Conservation (phyloP, 768 basidiomycete genomes). For the Lepiota brunneoincarnata region DNA sequence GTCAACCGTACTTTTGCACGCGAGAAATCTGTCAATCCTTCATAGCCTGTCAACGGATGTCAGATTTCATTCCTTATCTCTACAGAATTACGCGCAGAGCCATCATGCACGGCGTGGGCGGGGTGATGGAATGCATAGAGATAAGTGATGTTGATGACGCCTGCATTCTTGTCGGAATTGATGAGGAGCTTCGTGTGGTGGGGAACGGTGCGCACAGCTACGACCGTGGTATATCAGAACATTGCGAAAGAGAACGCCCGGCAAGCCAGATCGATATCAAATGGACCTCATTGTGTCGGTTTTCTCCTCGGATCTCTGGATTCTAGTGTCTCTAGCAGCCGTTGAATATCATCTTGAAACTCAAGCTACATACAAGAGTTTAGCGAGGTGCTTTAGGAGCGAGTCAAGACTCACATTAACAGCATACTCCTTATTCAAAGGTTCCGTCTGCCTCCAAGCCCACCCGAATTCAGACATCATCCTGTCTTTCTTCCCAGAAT, state of each 20-base stretch:
- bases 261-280: too few species aligned
- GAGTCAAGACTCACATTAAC: slow-evolving; percentile 5
- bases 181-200: neutral
- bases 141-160: neutral
- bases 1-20: too few species aligned
- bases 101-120: too few species aligned
- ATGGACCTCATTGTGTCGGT: neutral
- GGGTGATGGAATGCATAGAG: too few species aligned
- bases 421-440: slow-evolving; percentile 2
- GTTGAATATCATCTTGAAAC: neutral
- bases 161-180: neutral
- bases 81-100: too few species aligned
- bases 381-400: neutral
- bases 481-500: slow-evolving; percentile 6
- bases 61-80: too few species aligned
- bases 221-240: too few species aligned
- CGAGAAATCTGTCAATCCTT: too few species aligned
- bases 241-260: too few species aligned
- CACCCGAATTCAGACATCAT: slow-evolving; percentile 14
- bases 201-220: neutral
- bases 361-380: neutral
- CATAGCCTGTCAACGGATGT: too few species aligned
- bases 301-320: slow-evolving; percentile 9
- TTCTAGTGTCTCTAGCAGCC: neutral
- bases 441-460: slow-evolving; percentile 9